Evolutionary conservation across 2,329 filamentous ascomycete genomes (phyloP).

Genomic region (Volutella citrinella): DNA sequence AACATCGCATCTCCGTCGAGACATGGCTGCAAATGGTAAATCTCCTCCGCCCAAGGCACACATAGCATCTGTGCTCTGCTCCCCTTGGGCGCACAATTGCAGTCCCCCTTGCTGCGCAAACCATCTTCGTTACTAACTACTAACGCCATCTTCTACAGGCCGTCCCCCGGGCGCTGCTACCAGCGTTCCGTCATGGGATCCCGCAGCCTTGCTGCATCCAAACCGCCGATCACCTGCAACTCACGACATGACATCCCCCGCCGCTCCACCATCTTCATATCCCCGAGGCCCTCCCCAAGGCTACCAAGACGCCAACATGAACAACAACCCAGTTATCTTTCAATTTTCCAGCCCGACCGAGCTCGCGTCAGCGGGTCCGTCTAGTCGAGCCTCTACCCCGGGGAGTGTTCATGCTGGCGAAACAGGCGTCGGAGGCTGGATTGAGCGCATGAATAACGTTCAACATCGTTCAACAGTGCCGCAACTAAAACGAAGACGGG

Average conservation of each 20-base stretch:
- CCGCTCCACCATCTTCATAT: slow-evolving; percentile 20
- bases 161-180: slow-evolving; percentile 25
- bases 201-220: slow-evolving; percentile 39
- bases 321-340: slow-evolving; percentile 37
- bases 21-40: slow-evolving; percentile 32
- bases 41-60: not conserved
- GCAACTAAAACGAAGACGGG: slow-evolving; percentile 65
- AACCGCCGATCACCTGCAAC: slow-evolving; percentile 28
- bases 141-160: slow-evolving; percentile 16
- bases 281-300: slow-evolving; percentile 19
- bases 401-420: slow-evolving; percentile 20
- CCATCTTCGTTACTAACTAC: no score
- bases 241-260: slow-evolving; percentile 23
- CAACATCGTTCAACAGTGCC: slow-evolving; percentile 58
- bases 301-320: slow-evolving; percentile 23
- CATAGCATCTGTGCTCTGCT: not conserved
- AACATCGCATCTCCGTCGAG: slow-evolving; percentile 19
- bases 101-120: no score
- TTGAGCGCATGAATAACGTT: slow-evolving; percentile 75
- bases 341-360: slow-evolving; percentile 39
- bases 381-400: slow-evolving; percentile 33
- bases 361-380: slow-evolving; percentile 29
- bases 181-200: slow-evolving; percentile 37
- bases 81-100: no score
- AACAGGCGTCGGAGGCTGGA: slow-evolving; percentile 55